These are phyloP conservation scores for Nicotiana otophora DNA, from an alignment of 257 asterid genomes.

Conservation along the genomic window DNA sequence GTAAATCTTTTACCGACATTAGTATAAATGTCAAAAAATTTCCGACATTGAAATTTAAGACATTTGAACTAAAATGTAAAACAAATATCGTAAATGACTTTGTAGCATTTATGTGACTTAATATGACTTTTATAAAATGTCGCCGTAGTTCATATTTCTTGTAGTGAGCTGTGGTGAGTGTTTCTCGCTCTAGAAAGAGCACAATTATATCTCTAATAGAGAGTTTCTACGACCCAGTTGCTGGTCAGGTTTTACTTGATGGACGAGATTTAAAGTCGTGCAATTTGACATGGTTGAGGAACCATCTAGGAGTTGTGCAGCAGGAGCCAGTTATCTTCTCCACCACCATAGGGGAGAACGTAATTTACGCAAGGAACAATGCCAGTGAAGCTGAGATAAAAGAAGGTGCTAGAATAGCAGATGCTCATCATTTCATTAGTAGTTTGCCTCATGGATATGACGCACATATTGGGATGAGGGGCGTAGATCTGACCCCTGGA, in stretches of 20 bases:
- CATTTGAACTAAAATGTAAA: too few species aligned
- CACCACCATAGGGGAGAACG: constrained; percentile 86
- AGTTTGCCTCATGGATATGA: constrained; percentile 98
- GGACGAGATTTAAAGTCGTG: constrained; percentile 88
- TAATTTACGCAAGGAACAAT: constrained; percentile 93
- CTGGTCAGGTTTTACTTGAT: constrained; percentile 85
- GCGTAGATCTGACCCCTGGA: constrained; percentile 98
- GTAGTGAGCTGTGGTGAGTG: constrained; percentile 75
- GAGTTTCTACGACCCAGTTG: constrained; percentile 87
- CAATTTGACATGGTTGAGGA: constrained; percentile 97
- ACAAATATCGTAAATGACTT: too few species aligned
- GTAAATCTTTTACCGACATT: too few species aligned
- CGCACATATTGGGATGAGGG: constrained; percentile 99
- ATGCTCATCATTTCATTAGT: constrained; percentile 98
- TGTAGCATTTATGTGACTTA: too few species aligned
- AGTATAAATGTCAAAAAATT: too few species aligned
- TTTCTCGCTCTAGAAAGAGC: constrained; percentile 98
- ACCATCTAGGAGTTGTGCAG: constrained; percentile 91
- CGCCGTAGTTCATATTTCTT: too few species aligned
- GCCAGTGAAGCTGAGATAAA: constrained; percentile 99
- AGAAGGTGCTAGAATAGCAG: constrained; percentile 98
- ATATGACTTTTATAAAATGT: too few species aligned
- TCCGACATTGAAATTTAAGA: too few species aligned
- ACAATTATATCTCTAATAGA: constrained; percentile 90
- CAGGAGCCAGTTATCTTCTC: constrained; percentile 98